Evolutionary conservation across 805 yeast genomes (phyloP).

Genomic region (Wickerhamiella musiphila): DNA sequence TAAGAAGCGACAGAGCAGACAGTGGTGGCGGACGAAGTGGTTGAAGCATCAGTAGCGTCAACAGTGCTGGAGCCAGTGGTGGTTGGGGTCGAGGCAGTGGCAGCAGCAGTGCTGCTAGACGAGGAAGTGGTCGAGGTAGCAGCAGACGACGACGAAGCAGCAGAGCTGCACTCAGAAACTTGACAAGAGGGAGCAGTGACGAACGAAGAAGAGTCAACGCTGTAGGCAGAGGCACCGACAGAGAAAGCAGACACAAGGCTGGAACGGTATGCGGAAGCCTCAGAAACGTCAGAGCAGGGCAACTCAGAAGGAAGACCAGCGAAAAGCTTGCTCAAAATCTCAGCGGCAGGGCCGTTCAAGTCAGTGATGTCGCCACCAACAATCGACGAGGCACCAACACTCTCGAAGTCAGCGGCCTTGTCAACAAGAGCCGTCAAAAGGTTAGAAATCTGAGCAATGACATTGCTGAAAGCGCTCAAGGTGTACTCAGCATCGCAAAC

Average conservation of each 20-base stretch:
- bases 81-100: conserved; percentile 8
- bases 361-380: conserved; percentile 14
- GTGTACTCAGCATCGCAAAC: conserved; percentile 7
- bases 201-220: neutral
- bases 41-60: too few species aligned
- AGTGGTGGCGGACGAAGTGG: too few species aligned
- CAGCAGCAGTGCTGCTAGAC: conserved; percentile 6
- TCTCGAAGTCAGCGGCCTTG: conserved; percentile 15
- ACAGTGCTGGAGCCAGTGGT: conserved; percentile 4
- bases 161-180: conserved; percentile 7
- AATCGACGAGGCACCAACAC: conserved; percentile 13
- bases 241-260: conserved; percentile 8
- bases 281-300: conserved; percentile 3
- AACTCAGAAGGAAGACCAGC: conserved; percentile 7
- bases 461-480: conserved; percentile 4
- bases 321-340: conserved; percentile 9
- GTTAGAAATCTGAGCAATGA: conserved; percentile 8
- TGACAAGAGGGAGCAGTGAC: conserved; percentile 2
- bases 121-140: conserved; percentile 8
- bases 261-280: conserved; percentile 6
- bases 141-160: conserved; percentile 7
- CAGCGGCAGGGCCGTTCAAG: conserved; percentile 12
- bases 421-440: conserved; percentile 12
- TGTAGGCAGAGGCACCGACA: conserved; percentile 6
- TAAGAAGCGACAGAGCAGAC: too few species aligned